Percentiles rank a stretch among this genome's conserved stretches.
phyloP scores from a whole-genome alignment of 1,139 yeast species.

The Eremothecium gossypii region DNA sequence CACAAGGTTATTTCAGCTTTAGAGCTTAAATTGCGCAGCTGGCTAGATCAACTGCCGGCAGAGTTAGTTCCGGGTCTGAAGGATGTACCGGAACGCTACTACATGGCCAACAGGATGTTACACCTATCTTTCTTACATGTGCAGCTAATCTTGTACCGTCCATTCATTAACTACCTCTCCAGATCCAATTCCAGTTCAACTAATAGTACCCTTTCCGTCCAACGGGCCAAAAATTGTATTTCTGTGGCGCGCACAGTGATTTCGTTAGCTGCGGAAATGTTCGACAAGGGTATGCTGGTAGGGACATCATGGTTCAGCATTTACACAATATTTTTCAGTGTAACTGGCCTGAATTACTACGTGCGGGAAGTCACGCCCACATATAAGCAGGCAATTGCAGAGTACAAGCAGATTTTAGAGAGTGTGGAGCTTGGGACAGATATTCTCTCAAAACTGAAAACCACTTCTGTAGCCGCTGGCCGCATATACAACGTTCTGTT shows the following conservation, averaged over 20 bases:
- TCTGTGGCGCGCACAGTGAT: constrained; percentile 80
- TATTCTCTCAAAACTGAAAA: constrained; percentile 62
- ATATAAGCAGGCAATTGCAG: constrained; percentile 54
- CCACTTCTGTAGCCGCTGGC: constrained; percentile 66
- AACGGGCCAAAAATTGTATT: constrained; percentile 76
- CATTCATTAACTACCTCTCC: constrained; percentile 77
- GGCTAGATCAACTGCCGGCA: constrained; percentile 67
- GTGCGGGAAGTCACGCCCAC: constrained; percentile 58
- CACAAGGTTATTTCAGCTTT: constrained; percentile 57
- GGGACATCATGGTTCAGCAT: constrained; percentile 93
- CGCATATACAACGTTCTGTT: constrained; percentile 74
- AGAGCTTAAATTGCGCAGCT: constrained; percentile 61
- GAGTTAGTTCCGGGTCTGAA: constrained; percentile 61
- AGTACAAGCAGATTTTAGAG: constrained; percentile 47
- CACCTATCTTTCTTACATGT: constrained; percentile 77
- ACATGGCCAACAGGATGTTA: constrained; percentile 67
- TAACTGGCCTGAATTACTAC: constrained; percentile 78
- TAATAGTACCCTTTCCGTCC: constrained; percentile 45
- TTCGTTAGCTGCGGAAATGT: constrained; percentile 74
- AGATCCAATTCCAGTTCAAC: constrained; percentile 25
- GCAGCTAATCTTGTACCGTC: constrained; percentile 78
- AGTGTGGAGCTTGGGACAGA: constrained; percentile 79
- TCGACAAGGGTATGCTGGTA: constrained; percentile 58
- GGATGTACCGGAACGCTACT: constrained; percentile 52
- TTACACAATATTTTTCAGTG: constrained; percentile 85